Evolutionary conservation across 2,329 filamentous ascomycete species (phyloP).

Genomic region (Neocucurbitaria cava): DNA sequence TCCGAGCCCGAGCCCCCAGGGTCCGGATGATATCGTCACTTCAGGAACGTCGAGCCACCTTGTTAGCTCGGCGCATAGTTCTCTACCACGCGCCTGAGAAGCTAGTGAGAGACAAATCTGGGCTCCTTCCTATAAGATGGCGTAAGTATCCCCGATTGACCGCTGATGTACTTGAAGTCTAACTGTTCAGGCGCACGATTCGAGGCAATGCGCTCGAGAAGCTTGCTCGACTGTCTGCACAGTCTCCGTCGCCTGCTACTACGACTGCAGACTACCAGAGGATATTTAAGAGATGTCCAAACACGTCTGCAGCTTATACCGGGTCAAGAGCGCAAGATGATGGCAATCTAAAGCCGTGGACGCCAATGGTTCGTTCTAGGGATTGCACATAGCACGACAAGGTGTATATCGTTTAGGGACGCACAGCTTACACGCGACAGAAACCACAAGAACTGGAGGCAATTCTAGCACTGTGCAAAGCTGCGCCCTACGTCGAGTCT

Average conservation of each 20-base stretch:
- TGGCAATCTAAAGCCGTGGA: constrained; percentile 23
- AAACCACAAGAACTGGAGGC: constrained; percentile 91
- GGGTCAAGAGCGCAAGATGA: constrained; percentile 9
- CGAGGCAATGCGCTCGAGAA: constrained; percentile 59
- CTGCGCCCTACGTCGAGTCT: constrained; percentile 76
- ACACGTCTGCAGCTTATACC: constrained; percentile 18
- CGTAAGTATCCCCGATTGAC: constrained; percentile 4
- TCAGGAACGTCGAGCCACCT: neutral
- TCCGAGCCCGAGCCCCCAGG: constrained; percentile 13
- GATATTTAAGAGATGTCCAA: constrained; percentile 51
- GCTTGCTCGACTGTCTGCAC: constrained; percentile 57
- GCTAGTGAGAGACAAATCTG: neutral
- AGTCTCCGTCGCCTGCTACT: constrained; percentile 32
- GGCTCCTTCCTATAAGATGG: constrained; percentile 3
- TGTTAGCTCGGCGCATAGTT: constrained; percentile 4
- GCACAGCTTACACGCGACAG: constrained; percentile 52
- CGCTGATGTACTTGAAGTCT: neutral
- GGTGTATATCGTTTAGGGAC: neutral
- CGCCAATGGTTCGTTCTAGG: constrained; percentile 47
- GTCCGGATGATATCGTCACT: constrained; percentile 20
- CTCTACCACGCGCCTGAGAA: neutral
- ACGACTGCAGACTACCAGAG: constrained; percentile 49
- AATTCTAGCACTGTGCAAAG: constrained; percentile 87
- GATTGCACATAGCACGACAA: neutral
- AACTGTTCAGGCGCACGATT: constrained; percentile 41